A percentile compares a stretch with the other conserved stretches of the same genome.
These are phyloP conservation scores for Ampelocalamus luodianensis DNA, from an alignment of 176 grass and related monocot species.

Conservation along the genomic window DNA sequence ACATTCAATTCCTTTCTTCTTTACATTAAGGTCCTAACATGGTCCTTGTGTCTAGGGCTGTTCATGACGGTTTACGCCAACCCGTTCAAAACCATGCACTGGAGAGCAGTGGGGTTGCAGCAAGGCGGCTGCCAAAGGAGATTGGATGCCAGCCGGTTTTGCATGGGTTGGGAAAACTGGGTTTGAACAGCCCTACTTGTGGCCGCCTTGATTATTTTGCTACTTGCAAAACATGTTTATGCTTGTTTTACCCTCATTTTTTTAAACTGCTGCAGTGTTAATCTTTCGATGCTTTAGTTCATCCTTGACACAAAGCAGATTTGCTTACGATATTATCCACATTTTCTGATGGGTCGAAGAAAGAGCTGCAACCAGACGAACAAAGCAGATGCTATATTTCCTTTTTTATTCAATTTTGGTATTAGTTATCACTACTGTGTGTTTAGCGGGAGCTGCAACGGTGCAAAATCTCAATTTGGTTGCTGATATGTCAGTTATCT, in stretches of 20 bases:
- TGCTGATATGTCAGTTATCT: background rate
- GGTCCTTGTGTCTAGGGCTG: too few relatives aligned
- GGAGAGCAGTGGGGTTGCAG: too few relatives aligned
- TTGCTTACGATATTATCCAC: conserved; percentile 90
- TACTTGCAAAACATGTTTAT: background rate
- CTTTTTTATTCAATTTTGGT: conserved; percentile 26
- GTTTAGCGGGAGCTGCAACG: background rate
- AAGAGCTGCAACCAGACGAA: conserved; percentile 6
- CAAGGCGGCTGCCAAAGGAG: too few relatives aligned
- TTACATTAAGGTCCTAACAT: too few relatives aligned
- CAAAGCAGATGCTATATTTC: background rate
- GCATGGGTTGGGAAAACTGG: too few relatives aligned
- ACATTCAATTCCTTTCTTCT: too few relatives aligned
- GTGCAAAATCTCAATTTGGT: background rate
- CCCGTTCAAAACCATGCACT: too few relatives aligned
- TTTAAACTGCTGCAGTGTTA: background rate
- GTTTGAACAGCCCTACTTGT: too few relatives aligned
- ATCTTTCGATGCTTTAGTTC: background rate
- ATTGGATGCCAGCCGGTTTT: too few relatives aligned
- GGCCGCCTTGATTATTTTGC: too few relatives aligned
- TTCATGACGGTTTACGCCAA: too few relatives aligned
- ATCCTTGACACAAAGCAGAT: conserved; percentile 79
- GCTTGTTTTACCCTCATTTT: background rate
- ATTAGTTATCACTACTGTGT: conserved; percentile 12
- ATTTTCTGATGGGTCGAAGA: conserved; percentile 59